Conservation (phyloP, 345 rosid species). For the Jatropha curcas region DNA sequence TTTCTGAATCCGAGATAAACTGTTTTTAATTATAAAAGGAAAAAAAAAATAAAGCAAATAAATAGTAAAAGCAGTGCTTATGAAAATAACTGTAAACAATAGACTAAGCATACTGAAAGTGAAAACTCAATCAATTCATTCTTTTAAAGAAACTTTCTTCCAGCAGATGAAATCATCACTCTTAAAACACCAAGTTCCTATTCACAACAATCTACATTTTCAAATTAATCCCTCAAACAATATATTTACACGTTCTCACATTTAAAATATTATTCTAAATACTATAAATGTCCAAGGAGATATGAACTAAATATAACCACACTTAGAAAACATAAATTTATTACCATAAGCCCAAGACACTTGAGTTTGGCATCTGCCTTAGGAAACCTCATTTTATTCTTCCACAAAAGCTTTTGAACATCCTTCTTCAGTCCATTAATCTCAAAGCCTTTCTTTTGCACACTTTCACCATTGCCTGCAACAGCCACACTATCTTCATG, state of each 20-base stretch:
- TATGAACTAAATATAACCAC: neutral
- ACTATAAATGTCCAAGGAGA: no score
- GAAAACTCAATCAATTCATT: neutral
- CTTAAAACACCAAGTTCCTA: neutral
- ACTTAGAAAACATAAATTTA: neutral
- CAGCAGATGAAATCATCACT: neutral
- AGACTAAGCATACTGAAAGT: neutral
- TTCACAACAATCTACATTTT: neutral
- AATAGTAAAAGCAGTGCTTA: neutral
- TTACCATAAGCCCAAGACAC: conserved; percentile 76
- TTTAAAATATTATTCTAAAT: neutral
- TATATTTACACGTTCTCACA: neutral
- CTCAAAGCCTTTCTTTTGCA: conserved; percentile 43
- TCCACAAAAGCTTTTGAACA: conserved; percentile 87
- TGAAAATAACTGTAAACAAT: neutral
- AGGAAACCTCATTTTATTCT: conserved; percentile 66
- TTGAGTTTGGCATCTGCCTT: conserved; percentile 74
- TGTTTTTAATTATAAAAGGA: no score
- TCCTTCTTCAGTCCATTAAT: conserved; percentile 73
- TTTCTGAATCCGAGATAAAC: neutral
- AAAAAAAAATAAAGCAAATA: neutral
- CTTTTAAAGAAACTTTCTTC: neutral
- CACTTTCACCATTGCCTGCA: conserved; percentile 18
- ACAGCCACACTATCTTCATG: conserved; percentile 42
- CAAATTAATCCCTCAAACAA: neutral